Percentiles rank a stretch among this genome's conserved stretches.
Conservation (phyloP, 257 asterid genomes). For the Lycium ferocissimum region DNA sequence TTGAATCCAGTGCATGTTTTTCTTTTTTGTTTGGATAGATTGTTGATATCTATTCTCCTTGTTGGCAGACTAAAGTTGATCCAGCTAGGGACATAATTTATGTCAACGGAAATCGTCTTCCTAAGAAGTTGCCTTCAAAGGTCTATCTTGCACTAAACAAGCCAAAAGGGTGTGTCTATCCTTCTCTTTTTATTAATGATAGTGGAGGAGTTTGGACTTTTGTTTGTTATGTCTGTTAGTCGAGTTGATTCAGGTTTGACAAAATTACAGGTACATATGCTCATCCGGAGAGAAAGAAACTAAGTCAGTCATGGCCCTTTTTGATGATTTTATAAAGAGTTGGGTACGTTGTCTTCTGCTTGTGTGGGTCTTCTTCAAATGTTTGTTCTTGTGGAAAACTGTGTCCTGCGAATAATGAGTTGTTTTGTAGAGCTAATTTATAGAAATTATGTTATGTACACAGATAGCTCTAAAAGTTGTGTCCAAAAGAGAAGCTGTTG, state of each 20-base stretch:
- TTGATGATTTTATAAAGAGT: conserved; percentile 76
- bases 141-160: conserved; percentile 94
- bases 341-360: conserved; percentile 64
- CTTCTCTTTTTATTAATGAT: conserved; percentile 19
- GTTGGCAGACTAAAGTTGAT: conserved; percentile 88
- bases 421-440: conserved; percentile 1
- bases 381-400: background rate
- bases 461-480: background rate
- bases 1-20: background rate
- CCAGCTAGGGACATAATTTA: conserved; percentile 86
- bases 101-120: conserved; percentile 82
- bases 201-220: conserved; percentile 23
- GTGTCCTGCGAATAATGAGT: conserved; percentile 5
- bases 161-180: conserved; percentile 89
- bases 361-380: conserved; percentile 26
- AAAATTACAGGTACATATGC: conserved; percentile 82
- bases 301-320: conserved; percentile 73
- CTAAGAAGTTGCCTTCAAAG: conserved; percentile 93
- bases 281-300: conserved; percentile 93
- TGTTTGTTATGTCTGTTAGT: conserved; percentile 16
- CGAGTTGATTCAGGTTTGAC: conserved; percentile 37
- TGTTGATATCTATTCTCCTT: conserved; percentile 34
- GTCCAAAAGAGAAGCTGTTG: conserved; percentile 8
- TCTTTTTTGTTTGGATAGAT: background rate
- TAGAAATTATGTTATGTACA: background rate